phyloP scores from a whole-genome alignment of 2,329 filamentous ascomycete genomes.

The Curvularia verruculosa region DNA sequence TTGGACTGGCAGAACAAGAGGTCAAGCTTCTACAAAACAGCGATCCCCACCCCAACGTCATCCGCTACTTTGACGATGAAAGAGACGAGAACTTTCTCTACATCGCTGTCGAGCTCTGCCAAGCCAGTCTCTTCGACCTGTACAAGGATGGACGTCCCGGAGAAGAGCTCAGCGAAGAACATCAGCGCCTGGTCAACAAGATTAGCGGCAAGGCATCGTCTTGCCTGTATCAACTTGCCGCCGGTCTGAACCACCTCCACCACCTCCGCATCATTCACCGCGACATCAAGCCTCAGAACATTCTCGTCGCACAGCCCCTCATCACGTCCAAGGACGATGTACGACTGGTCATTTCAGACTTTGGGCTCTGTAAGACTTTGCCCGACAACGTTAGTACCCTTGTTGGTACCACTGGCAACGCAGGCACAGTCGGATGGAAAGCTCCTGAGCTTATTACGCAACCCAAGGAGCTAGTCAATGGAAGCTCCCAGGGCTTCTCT shows the following conservation, averaged over 20 bases:
- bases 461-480: constrained; percentile 51
- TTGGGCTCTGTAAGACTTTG: constrained; percentile 95
- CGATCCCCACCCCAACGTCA: constrained; percentile 95
- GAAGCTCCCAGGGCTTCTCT: constrained; percentile 53
- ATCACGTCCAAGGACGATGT: constrained; percentile 72
- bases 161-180: constrained; percentile 62
- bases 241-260: constrained; percentile 87
- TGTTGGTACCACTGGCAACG: constrained; percentile 90
- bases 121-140: constrained; percentile 90
- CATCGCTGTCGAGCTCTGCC: constrained; percentile 92
- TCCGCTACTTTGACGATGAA: constrained; percentile 94
- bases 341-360: constrained; percentile 94
- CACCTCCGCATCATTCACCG: constrained; percentile 93
- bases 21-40: constrained; percentile 89
- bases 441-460: constrained; percentile 86
- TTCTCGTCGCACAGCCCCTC: constrained; percentile 75
- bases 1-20: constrained; percentile 92
- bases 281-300: constrained; percentile 97
- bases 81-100: constrained; percentile 90
- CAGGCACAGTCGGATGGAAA: constrained; percentile 94
- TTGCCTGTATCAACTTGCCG: constrained; percentile 86
- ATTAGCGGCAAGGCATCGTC: constrained; percentile 78
- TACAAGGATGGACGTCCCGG: constrained; percentile 67
- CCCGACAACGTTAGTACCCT: constrained; percentile 95
- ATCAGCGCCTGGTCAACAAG: constrained; percentile 71